Base-by-base conservation (phyloP, 148 eudicot genomes). In the Talinum fruticosum region DNA sequence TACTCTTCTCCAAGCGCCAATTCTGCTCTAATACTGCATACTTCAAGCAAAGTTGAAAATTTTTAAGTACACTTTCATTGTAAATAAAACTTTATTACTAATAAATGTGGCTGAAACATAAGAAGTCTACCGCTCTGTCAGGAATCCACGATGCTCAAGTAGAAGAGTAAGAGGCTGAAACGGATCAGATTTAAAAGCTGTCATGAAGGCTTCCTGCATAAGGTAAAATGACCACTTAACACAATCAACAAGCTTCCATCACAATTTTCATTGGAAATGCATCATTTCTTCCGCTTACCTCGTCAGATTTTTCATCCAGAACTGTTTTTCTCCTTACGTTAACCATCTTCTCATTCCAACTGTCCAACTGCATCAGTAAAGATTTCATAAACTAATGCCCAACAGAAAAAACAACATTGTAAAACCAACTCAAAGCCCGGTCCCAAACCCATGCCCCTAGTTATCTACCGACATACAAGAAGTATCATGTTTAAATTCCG, bases 1-100 rank as follows among this genome's bases (percentile, higher is more conserved):
- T 96, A 96, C 80, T 93, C 95, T 82, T 86, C 89, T 45, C 99
- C 99, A 73, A 64, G 61, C 62, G 75, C 89, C 76, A 93, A 76
- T 82, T 96, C 98, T 69, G 91, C 93, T 77, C 66, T 86, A 74
- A 96, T 90, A 79, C 99, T 96, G 85, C 76, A 73, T 10, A 74
- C 69, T 66, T 75, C 57, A 68, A 73, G 74, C 59, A 84, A 75
- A 35, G 2, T 61, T 51, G 32, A 37, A 74, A 24, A 10, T 35
- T 51, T 47, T 47, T 75, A 24, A 75, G 49, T n/a, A 71, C 38
- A 65, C 26, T 69, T n/a, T 32, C 12, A 30, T 66, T 37, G 41
- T 41, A 59, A 49, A 29, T 36, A 24, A 16, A 34, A 29, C 32
- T 5, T 8, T 4, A 4, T 30, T 76, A 67, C 8, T 24, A 14